Evolutionary conservation across 176 grass and related monocot genomes (phyloP), one percentile per base, ranked within the genome.

Genomic region (Phragmites australis): DNA sequence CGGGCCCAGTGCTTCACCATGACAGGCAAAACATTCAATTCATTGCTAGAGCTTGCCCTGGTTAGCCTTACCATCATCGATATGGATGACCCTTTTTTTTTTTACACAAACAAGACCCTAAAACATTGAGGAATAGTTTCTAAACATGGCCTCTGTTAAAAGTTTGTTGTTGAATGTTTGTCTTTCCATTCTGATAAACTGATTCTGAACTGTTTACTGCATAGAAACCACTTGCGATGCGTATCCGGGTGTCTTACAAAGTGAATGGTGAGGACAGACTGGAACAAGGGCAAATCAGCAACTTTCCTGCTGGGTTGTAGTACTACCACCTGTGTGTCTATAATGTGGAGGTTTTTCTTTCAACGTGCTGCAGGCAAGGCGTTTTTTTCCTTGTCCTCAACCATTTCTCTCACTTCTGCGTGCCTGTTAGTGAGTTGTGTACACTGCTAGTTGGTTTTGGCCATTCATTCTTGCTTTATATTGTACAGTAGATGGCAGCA

Each of bases 261-360:
- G 82, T 96, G 34, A 93, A 96, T 32, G 84, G 90, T 18, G 81
- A 93, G 82, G 97, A 93, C 34, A 96, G 86, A 77, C 80, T 93
- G 76, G 97, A 99, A 42, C 93, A 96, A 93, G 97, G 93, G 51
- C 97, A 96, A 74, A 82, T 99, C 82, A 99, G 62, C 80, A 96
- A 96, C 76, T 96, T 99, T 48, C 97, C 97, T 61, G 15, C 88
- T 43, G 90, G 93, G 43, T 87, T 99, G 81, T 99, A 92, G 87
- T 71, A 68, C 66, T 50, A 83, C 75, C 48, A n/a, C n/a, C n/a
- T n/a, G n/a, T 37, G 34, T 56, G 53, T 85, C 50, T 58, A 60
- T 70, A 88, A 41, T 61, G 26, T 85, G 58, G 85, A 27, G 72
- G 75, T 72, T 85, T 56, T 22, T 74, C 42, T 81, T 71, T 75